These are phyloP conservation scores for Ophiocordyceps camponoti-floridani DNA, from an alignment of 2,329 filamentous ascomycete genomes.

Conservation along the genomic window DNA sequence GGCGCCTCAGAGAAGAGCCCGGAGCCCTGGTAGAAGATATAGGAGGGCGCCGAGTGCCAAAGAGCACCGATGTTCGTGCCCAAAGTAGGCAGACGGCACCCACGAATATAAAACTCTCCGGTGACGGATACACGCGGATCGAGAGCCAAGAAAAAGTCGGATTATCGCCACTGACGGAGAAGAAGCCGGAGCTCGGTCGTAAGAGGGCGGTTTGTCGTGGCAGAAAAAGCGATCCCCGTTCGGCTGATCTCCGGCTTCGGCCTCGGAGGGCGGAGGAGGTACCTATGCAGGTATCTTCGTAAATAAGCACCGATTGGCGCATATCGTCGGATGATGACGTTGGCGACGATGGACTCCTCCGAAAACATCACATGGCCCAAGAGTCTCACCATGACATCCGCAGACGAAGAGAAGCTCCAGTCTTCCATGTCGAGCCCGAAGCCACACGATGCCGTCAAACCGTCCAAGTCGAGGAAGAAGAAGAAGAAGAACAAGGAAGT, in stretches of 20 bases:
- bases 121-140: neutral
- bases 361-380: too few species aligned
- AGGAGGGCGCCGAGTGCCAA: constrained; percentile 1
- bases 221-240: constrained; percentile 1
- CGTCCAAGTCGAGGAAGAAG: neutral
- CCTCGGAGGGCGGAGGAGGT: too few species aligned
- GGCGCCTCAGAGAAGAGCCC: constrained; percentile 1
- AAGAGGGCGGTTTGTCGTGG: neutral
- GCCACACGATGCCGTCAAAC: constrained; percentile 7
- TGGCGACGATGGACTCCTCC: too few species aligned
- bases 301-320: neutral
- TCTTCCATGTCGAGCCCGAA: constrained; percentile 14
- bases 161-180: constrained; percentile 14
- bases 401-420: constrained; percentile 7
- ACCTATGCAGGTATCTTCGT: too few species aligned
- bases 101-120: too few species aligned
- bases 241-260: neutral
- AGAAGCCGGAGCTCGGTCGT: constrained; percentile 1
- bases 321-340: neutral
- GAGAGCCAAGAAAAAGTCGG: constrained; percentile 6
- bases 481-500: constrained; percentile 9
- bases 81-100: neutral
- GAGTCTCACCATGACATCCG: constrained; percentile 6
- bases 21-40: neutral
- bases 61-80: neutral